Evolutionary conservation across 2,329 filamentous ascomycete species (phyloP), one percentile per base, ranked within the genome.

Genomic region (Tolypocladium endophyticum): DNA sequence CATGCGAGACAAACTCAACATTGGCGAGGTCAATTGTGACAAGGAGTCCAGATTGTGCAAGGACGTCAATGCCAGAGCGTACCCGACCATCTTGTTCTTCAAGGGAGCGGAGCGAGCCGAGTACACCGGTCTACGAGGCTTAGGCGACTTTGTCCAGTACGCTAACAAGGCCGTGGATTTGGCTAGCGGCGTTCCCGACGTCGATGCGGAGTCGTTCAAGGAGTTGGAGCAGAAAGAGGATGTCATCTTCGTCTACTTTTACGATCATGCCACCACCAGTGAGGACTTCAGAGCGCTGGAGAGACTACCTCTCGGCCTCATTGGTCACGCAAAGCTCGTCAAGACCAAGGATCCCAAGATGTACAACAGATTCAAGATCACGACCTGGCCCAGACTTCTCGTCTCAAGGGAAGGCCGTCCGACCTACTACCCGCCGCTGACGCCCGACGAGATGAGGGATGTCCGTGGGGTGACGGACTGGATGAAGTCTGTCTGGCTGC

Each of bases 401-500:
- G 94, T 97, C 4, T 90, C 90, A 16, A 84, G 94, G 61, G 92
- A 97, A 71, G 92, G 92, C 12, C 87, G 92, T 53, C 88, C 94
- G 45, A 93, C 87, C 1, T 97, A 97, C 74, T 99, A 95, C 73
- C 89, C 86, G 35, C 90, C 89, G 9, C 81, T 97, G 45, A 89
- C 91, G 0, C 94, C 94, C 0, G 85, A 88, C 67, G 92, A 96
- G 67, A 97, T 97, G 90, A 87, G 94, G 61, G 90, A 99, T 69
- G 88, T 88, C 62, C 83, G 86, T 58, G 84, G 68, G 65, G 84
- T 99, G 14, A 79, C 96, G 23, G 82, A 82, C 60, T 99, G 94
- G 94, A 97, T 99, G 92, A 89, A 89, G 71, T 90, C 87, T 2
- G 92, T 96, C 20, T 99, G 95, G 94, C 81, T 97, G 23, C 94